Base-by-base conservation (phyloP, 2,329 filamentous ascomycete genomes). In the Sclerotinia nivalis region DNA sequence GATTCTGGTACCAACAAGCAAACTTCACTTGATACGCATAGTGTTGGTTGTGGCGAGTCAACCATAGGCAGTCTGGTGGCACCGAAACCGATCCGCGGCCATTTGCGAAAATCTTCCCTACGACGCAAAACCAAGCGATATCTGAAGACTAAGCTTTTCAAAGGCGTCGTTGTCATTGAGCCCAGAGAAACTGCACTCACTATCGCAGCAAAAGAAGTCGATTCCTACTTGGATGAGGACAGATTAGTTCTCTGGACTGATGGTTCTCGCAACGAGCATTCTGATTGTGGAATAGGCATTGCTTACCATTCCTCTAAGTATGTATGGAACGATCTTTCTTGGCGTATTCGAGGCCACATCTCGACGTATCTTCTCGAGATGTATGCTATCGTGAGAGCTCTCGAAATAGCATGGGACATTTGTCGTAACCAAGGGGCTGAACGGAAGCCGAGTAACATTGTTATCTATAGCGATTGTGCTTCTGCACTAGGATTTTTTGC, bases 321-420 rank as follows among this genome's bases (percentile, higher is more conserved):
- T 13, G 28, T 47, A 31, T 72, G 64, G 68, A 31, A 34, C 8
- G 50, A 70, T 22, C 25, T 68, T 12, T 70, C 68, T 66, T 70
- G 59, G 59, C 28, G 65, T 37, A 40, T 70, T 49, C 70, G 68
- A 47, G 59, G 58, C 31, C 65, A 40, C 37, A 54, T 65, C 5
- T 37, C 67, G 31, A 59, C 54, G 5, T 6, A 70, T 68, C 37
- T 56, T 22, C 68, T 72, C 47, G 64, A 72, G 52, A 47, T 70
- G 0, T 72, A 68, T 40, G 68, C 59, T 50, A 66, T 72, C 64
- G 56, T 60, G 34, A 70, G 70, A 68, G 70, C 68, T 34, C 55
- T 72, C 37, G 52, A 72, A 59, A 70, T 72, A 34, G 68, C 37
- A 25, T 72, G 45, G 62, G 65, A 70, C 56, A 28, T 47, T 43